Conservation (phyloP, 163 green algal species). For the Picocystis sp. region DNA sequence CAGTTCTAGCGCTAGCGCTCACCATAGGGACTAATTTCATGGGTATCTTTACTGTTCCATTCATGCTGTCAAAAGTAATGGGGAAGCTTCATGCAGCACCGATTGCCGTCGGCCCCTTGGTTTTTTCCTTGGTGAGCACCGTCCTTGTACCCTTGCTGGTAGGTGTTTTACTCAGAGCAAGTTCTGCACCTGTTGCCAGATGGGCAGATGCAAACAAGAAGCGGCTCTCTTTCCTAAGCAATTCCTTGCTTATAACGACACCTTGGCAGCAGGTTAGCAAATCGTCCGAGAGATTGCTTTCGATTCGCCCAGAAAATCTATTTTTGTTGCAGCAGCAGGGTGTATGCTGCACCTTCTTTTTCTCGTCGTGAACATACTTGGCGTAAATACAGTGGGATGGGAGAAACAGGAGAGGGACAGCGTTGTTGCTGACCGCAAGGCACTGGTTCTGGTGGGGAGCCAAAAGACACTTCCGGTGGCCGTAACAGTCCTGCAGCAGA, state of each 20-base stretch:
- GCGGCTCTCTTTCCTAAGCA: slow-evolving; percentile 22
- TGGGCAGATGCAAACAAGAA: slow-evolving; percentile 10
- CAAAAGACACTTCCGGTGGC: slow-evolving; percentile 62
- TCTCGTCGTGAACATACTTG: slow-evolving; percentile 36
- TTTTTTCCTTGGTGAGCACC: slow-evolving; percentile 33
- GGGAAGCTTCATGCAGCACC: no score
- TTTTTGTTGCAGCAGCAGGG: slow-evolving; percentile 8
- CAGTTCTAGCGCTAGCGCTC: slow-evolving; percentile 76
- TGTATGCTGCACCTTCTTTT: slow-evolving; percentile 34
- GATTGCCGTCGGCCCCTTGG: slow-evolving; percentile 17
- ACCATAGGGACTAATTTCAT: slow-evolving; percentile 67
- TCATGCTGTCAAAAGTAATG: slow-evolving; percentile 1
- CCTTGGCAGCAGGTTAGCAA: slow-evolving; percentile 53
- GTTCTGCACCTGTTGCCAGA: slow-evolving; percentile 20
- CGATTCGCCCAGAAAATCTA: no score
- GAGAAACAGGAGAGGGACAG: neutral
- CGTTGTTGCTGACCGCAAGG: slow-evolving; percentile 28
- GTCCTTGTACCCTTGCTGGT: slow-evolving; percentile 46
- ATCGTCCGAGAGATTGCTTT: neutral
- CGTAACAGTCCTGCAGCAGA: slow-evolving; percentile 41
- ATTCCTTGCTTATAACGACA: slow-evolving; percentile 30
- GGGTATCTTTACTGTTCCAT: slow-evolving; percentile 70
- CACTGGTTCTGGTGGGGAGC: slow-evolving; percentile 30
- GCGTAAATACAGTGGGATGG: slow-evolving; percentile 1
- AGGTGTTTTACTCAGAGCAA: slow-evolving; percentile 23